A percentile compares a stretch with the other conserved stretches of the same genome.
phyloP scores from a whole-genome alignment of 805 yeast genomes.

The Pichia cephalocereana region DNA sequence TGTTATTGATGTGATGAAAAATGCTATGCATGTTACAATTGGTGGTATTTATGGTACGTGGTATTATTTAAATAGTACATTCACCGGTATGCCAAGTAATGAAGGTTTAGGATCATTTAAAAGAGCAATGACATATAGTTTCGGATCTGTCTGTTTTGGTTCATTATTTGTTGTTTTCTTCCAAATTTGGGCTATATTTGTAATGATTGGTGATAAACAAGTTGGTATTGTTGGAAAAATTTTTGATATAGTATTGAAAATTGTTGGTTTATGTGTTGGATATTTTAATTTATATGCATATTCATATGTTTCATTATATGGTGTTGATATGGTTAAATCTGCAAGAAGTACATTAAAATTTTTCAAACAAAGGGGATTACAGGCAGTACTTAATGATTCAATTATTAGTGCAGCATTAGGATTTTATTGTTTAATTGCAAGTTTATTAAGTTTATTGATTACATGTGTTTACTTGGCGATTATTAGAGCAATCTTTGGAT shows the following conservation, averaged over 20 bases:
- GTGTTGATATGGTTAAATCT: constrained; percentile 60
- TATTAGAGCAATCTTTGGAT: constrained; percentile 60
- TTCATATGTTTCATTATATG: constrained; percentile 82
- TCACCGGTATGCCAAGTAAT: constrained; percentile 57
- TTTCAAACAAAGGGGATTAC: constrained; percentile 68
- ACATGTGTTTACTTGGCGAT: constrained; percentile 58
- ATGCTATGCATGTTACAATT: constrained; percentile 70
- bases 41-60: constrained; percentile 89
- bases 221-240: constrained; percentile 6
- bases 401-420: constrained; percentile 67
- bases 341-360: constrained; percentile 73
- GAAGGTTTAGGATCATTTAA: constrained; percentile 73
- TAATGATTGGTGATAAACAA: not conserved
- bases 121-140: constrained; percentile 73
- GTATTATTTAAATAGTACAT: constrained; percentile 58
- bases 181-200: constrained; percentile 43
- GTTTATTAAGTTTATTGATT: constrained; percentile 34
- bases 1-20: constrained; percentile 74
- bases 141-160: constrained; percentile 87
- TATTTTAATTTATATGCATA: constrained; percentile 76
- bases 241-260: not conserved
- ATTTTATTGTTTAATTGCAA: constrained; percentile 62
- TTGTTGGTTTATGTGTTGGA: constrained; percentile 8
- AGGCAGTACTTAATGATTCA: constrained; percentile 76
- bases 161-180: constrained; percentile 63